Evolutionary conservation across 768 basidiomycete genomes (phyloP).

Genomic region (Suillus alpinus): DNA sequence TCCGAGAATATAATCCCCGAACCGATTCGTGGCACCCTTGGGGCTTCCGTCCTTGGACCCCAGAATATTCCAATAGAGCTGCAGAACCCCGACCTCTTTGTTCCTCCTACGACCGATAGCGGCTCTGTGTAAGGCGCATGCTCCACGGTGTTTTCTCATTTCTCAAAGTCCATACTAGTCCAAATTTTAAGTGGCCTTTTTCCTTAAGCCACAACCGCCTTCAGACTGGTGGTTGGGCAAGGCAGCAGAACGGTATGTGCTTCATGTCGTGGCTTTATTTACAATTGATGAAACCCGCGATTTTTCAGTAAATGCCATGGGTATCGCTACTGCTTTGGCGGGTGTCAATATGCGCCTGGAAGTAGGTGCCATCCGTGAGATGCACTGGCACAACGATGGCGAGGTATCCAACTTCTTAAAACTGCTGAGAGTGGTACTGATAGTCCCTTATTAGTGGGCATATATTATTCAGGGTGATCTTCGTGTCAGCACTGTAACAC

Average conservation of each 20-base stretch:
- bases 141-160: not conserved
- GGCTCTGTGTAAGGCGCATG: conserved; percentile 41
- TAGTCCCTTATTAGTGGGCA: conserved; percentile 39
- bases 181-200: conserved; percentile 65
- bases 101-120: conserved; percentile 61
- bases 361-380: conserved; percentile 41
- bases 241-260: conserved; percentile 53
- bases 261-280: not conserved
- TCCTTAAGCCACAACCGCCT: conserved; percentile 58
- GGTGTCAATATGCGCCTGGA: conserved; percentile 44
- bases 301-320: conserved; percentile 35
- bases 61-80: conserved; percentile 53
- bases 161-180: conserved; percentile 15
- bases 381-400: conserved; percentile 42
- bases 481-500: conserved; percentile 49
- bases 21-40: conserved; percentile 44
- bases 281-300: conserved; percentile 19
- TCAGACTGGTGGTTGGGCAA: conserved; percentile 64
- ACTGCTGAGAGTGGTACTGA: not conserved
- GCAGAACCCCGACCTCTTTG: conserved; percentile 55
- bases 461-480: conserved; percentile 50
- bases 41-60: conserved; percentile 51
- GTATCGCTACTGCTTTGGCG: conserved; percentile 37
- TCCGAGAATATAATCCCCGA: conserved; percentile 30
- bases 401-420: conserved; percentile 18